A percentile compares a stretch with the other conserved stretches of the same genome.
Conservation (phyloP, 441 rosid genomes). For the California macrophylla region DNA sequence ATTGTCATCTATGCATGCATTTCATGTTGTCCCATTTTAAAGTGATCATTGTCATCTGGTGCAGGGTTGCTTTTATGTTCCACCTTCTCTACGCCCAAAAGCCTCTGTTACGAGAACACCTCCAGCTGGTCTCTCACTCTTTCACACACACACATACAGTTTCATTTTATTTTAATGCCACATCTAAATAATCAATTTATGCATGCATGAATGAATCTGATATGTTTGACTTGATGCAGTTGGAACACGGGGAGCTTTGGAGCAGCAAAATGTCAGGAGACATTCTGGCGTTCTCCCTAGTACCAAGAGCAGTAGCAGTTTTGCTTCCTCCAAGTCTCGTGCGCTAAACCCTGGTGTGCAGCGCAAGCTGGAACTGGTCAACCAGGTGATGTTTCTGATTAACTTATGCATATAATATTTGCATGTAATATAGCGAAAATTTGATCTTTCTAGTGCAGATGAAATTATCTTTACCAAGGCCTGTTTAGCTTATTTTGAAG, state of each 20-base stretch:
- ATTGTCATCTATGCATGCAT: too few relatives aligned
- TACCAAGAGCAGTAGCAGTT: conserved; percentile 34
- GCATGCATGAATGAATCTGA: not conserved
- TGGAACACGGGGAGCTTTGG: conserved; percentile 43
- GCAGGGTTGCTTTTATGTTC: conserved; percentile 80
- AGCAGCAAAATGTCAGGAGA: conserved; percentile 42
- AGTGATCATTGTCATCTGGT: not conserved
- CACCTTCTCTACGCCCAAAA: conserved; percentile 71
- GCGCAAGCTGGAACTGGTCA: conserved; percentile 47
- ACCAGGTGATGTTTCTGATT: conserved; percentile 29
- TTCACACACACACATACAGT: not conserved
- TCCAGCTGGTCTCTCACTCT: conserved; percentile 48
- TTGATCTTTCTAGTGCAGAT: not conserved
- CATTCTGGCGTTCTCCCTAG: conserved; percentile 35
- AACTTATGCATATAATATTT: not conserved
- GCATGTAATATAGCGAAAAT: not conserved
- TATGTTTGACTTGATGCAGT: conserved; percentile 26
- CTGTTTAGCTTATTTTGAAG: not conserved
- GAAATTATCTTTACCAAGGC: not conserved
- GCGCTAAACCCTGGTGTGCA: conserved; percentile 47
- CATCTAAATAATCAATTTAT: not conserved
- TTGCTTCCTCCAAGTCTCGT: conserved; percentile 36
- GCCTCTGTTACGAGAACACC: conserved; percentile 46
- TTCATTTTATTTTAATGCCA: not conserved
- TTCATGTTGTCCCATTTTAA: too few relatives aligned